These are phyloP conservation scores for Gossypium lobatum DNA, from an alignment of 441 rosid genomes.

Conservation along the genomic window DNA sequence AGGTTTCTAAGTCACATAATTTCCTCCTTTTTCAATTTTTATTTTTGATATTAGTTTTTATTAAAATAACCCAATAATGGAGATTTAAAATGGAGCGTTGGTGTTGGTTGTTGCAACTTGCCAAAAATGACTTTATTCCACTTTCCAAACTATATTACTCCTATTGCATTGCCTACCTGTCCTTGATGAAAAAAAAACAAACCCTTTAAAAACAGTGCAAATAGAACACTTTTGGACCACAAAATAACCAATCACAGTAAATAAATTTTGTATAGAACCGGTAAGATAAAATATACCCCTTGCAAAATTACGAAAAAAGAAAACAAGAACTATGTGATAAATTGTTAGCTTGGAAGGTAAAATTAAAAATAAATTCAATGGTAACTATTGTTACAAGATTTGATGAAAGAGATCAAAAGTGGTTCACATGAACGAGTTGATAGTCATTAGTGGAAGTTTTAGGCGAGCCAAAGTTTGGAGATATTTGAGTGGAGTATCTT, in stretches of 20 bases:
- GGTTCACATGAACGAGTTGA: too few species aligned
- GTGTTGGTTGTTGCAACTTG: slow-evolving; percentile 31
- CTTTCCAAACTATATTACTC: not conserved
- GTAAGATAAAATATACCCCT: too few species aligned
- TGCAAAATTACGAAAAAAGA: too few species aligned
- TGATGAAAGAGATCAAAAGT: too few species aligned
- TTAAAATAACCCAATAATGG: slow-evolving; percentile 20
- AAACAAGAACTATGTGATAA: too few species aligned
- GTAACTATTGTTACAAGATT: too few species aligned
- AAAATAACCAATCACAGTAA: not conserved
- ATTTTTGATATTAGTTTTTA: slow-evolving; percentile 1
- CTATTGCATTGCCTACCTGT: slow-evolving; percentile 12
- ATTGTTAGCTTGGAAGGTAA: too few species aligned
- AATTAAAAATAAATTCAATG: too few species aligned
- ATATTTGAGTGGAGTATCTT: too few species aligned
- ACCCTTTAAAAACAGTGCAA: not conserved
- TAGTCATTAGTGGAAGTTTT: too few species aligned
- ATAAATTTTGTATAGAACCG: not conserved
- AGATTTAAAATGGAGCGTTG: slow-evolving; percentile 18
- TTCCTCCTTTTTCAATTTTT: not conserved
- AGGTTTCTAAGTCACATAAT: slow-evolving; percentile 20
- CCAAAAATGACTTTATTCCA: slow-evolving; percentile 12
- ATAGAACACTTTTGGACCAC: not conserved
- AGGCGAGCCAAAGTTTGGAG: too few species aligned
- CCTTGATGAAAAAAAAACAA: slow-evolving; percentile 8